These are phyloP conservation scores for Colletotrichum cereale DNA, from an alignment of 2,329 filamentous ascomycete species.

Conservation along the genomic window DNA sequence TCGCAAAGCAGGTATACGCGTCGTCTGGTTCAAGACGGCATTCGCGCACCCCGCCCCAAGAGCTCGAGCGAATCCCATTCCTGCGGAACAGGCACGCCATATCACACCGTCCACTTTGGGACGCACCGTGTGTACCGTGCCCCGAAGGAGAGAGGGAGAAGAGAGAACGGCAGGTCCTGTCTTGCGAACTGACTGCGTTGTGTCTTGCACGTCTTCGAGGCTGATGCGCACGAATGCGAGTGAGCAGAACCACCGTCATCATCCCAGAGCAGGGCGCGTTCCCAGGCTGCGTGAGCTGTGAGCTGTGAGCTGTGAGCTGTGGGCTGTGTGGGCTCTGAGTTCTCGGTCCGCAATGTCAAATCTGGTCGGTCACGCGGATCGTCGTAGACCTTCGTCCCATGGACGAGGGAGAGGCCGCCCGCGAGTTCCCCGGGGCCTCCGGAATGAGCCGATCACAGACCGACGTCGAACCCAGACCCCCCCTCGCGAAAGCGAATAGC, in stretches of 20 bases:
- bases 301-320: not conserved
- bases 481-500: not conserved
- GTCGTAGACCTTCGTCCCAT: not conserved
- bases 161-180: not conserved
- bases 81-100: not conserved
- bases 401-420: not conserved
- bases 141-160: too few species aligned
- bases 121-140: not conserved
- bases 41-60: not conserved
- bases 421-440: not conserved
- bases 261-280: not conserved
- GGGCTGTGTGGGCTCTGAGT: not conserved
- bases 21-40: not conserved
- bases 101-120: not conserved
- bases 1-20: not conserved
- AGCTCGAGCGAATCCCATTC: not conserved
- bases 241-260: too few species aligned
- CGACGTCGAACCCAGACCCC: not conserved
- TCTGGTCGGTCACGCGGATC: not conserved
- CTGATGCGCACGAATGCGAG: not conserved
- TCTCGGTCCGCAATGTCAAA: too few species aligned
- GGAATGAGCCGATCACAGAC: not conserved
- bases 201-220: not conserved
- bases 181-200: not conserved
- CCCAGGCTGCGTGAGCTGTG: not conserved